These are phyloP conservation scores for Sedum album DNA, from an alignment of 164 flowering plant species.

Conservation along the genomic window DNA sequence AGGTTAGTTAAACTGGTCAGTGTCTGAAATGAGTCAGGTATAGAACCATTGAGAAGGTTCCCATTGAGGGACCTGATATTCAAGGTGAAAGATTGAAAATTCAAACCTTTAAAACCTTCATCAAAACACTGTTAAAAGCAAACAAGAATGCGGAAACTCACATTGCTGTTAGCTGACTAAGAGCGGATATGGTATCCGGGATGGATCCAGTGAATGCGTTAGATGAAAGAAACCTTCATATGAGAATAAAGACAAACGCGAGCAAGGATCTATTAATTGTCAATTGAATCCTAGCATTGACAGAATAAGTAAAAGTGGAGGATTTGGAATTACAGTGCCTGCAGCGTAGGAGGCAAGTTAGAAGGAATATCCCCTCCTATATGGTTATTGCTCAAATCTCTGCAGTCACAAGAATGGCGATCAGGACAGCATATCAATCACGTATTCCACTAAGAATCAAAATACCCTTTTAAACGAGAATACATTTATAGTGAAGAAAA, in stretches of 20 bases:
- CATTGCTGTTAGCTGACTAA: too few species aligned
- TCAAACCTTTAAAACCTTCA: not conserved
- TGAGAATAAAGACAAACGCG: slow-evolving; percentile 18
- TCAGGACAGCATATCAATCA: too few species aligned
- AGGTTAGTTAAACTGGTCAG: slow-evolving; percentile 52
- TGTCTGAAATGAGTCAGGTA: slow-evolving; percentile 38
- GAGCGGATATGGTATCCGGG: too few species aligned
- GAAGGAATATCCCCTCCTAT: slow-evolving; percentile 66
- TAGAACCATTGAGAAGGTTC: slow-evolving; percentile 45
- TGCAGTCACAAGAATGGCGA: not conserved
- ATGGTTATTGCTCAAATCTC: too few species aligned
- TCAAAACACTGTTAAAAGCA: not conserved
- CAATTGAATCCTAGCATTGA: not conserved
- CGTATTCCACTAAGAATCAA: too few species aligned
- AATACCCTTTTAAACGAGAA: too few species aligned
- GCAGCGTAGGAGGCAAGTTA: slow-evolving; percentile 58
- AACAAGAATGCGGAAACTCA: slow-evolving; percentile 21
- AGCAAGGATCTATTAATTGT: slow-evolving; percentile 6
- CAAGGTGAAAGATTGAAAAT: slow-evolving; percentile 1
- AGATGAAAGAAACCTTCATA: slow-evolving; percentile 82
- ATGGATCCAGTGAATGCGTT: slow-evolving; percentile 78
- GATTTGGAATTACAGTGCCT: slow-evolving; percentile 45
- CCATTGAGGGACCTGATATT: slow-evolving; percentile 59
- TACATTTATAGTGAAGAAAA: not conserved
- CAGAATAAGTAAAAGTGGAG: not conserved